These are phyloP conservation scores for Mucor circinelloides DNA, from an alignment of 371 early-diverging fungal genomes.

Conservation along the genomic window DNA sequence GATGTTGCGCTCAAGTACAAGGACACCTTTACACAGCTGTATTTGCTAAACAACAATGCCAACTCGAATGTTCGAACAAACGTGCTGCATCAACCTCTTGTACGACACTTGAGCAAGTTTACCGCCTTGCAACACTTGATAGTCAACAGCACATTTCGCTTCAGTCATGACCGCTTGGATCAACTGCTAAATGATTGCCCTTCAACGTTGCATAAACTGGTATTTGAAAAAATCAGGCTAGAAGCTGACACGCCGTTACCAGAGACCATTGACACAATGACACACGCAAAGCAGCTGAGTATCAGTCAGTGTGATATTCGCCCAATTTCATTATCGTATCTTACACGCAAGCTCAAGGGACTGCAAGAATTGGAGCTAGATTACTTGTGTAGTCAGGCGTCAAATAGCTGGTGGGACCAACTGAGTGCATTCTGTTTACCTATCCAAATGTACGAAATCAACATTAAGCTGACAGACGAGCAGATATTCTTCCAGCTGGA, in stretches of 20 bases:
- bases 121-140: background rate
- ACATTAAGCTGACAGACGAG: background rate
- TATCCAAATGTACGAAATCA: background rate
- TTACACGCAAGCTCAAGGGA: background rate
- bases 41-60: background rate
- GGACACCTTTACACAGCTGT: background rate
- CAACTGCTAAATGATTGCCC: background rate
- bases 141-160: background rate
- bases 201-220: background rate
- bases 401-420: background rate
- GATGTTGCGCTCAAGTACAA: background rate
- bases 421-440: background rate
- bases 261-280: background rate
- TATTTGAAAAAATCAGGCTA: background rate
- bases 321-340: background rate
- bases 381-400: background rate
- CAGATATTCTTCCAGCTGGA: background rate
- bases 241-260: background rate
- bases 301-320: background rate
- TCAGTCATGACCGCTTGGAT: background rate
- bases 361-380: background rate
- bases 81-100: background rate
- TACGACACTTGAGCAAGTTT: background rate
- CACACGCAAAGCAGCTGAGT: background rate
- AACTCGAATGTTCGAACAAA: background rate